Percentiles rank a stretch among this genome's conserved stretches.
phyloP scores from a whole-genome alignment of 2,329 filamentous ascomycete genomes.

The Sporothrix dimorphospora region DNA sequence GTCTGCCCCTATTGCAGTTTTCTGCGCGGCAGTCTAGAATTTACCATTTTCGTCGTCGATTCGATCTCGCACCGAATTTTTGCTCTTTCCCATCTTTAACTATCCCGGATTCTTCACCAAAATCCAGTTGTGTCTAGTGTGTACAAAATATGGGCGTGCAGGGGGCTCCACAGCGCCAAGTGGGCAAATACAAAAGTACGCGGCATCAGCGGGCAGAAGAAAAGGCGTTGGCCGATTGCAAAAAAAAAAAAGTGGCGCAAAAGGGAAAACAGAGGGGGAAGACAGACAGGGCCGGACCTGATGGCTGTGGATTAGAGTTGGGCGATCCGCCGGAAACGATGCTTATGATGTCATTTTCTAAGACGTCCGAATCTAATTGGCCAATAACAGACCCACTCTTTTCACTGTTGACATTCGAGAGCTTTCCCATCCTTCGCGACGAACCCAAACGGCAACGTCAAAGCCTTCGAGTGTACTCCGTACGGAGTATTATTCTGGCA shows the following conservation, averaged over 20 bases:
- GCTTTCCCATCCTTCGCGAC: background rate
- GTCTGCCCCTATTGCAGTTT: background rate
- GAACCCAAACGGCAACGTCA: background rate
- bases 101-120: background rate
- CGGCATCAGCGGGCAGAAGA: no score
- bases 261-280: no score
- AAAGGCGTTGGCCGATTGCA: no score
- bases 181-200: background rate
- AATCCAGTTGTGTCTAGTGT: background rate
- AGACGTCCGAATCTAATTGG: background rate
- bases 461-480: background rate
- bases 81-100: background rate
- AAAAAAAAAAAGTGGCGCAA: no score
- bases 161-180: background rate
- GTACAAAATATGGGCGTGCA: no score
- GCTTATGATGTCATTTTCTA: background rate
- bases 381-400: background rate
- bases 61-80: background rate
- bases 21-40: background rate
- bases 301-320: background rate
- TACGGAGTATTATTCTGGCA: background rate
- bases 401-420: background rate
- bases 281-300: no score
- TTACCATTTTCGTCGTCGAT: background rate
- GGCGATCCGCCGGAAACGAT: background rate